Percentiles rank a stretch among this genome's conserved stretches.
Conservation (phyloP, 2,329 filamentous ascomycete species). For the Pseudogymnoascus sp. region DNA sequence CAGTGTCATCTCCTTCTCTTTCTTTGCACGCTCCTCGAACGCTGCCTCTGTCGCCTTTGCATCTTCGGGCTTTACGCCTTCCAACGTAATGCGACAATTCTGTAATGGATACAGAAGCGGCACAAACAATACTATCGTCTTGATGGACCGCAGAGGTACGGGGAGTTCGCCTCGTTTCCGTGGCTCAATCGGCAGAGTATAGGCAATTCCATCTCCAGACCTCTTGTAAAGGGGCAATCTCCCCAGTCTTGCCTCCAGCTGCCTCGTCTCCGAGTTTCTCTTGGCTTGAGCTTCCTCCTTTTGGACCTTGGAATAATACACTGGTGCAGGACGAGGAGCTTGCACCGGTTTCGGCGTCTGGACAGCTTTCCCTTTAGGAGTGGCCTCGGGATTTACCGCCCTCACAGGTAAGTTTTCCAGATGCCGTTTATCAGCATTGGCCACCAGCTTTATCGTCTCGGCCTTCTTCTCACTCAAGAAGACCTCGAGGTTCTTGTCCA, state of each 20-base stretch:
- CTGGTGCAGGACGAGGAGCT: constrained; percentile 11
- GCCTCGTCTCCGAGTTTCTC: constrained; percentile 57
- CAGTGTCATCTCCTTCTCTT: constrained; percentile 51
- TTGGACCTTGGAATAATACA: constrained; percentile 47
- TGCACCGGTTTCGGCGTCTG: constrained; percentile 34
- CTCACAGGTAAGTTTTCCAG: constrained; percentile 20
- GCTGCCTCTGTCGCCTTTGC: constrained; percentile 55
- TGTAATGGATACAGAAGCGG: constrained; percentile 66
- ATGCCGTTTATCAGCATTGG: constrained; percentile 27
- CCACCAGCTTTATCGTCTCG: constrained; percentile 58
- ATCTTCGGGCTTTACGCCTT: constrained; percentile 50
- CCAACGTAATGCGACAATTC: constrained; percentile 54
- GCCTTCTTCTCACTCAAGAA: constrained; percentile 62
- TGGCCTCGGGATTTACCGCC: constrained; percentile 17
- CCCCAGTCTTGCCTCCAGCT: constrained; percentile 67
- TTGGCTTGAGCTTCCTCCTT: constrained; percentile 52
- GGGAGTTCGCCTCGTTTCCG: constrained; percentile 53
- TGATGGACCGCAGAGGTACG: constrained; percentile 48
- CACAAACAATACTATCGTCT: constrained; percentile 58
- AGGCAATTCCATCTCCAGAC: constrained; percentile 60
- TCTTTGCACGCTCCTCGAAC: constrained; percentile 50
- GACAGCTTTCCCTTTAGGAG: not conserved
- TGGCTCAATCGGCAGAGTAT: constrained; percentile 62
- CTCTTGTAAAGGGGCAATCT: constrained; percentile 58
- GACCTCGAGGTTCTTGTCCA: constrained; percentile 64